These are phyloP conservation scores for Neurospora tetrasperma DNA, from an alignment of 495 filamentous ascomycete genomes.

Conservation along the genomic window DNA sequence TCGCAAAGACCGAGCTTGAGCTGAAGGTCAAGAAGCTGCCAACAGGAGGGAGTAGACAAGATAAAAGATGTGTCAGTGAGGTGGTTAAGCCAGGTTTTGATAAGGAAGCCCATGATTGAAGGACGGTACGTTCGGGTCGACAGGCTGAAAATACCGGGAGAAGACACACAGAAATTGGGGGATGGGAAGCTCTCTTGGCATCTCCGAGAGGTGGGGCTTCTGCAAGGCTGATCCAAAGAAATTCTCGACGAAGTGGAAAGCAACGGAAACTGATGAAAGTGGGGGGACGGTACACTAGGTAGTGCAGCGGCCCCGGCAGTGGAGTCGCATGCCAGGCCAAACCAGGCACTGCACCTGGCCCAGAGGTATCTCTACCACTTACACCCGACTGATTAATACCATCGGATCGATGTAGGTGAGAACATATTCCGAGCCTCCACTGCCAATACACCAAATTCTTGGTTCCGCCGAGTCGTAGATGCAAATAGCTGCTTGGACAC, in stretches of 20 bases:
- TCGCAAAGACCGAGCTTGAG: not conserved
- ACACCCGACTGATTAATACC: too few relatives aligned
- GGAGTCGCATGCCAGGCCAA: too few relatives aligned
- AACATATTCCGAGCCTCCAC: too few relatives aligned
- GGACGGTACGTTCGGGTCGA: not conserved
- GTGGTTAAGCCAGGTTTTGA: not conserved
- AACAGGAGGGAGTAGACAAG: not conserved
- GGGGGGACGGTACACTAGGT: not conserved
- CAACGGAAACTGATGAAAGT: not conserved
- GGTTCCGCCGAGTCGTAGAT: not conserved
- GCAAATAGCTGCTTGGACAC: not conserved
- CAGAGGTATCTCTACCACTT: too few relatives aligned
- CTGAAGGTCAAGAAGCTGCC: not conserved
- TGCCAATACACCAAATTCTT: not conserved
- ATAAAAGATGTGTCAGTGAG: not conserved
- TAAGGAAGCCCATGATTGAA: not conserved
- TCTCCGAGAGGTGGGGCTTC: not conserved
- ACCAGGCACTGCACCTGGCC: too few relatives aligned
- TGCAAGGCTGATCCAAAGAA: constrained; percentile 8
- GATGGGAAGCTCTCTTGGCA: not conserved
- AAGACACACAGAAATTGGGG: not conserved
- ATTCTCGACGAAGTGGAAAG: not conserved
- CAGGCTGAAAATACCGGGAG: not conserved
- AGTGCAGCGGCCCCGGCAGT: too few relatives aligned
- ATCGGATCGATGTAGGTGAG: too few relatives aligned